These are phyloP conservation scores for Curvularia sp. DNA, from an alignment of 2,329 filamentous ascomycete genomes.

Conservation along the genomic window DNA sequence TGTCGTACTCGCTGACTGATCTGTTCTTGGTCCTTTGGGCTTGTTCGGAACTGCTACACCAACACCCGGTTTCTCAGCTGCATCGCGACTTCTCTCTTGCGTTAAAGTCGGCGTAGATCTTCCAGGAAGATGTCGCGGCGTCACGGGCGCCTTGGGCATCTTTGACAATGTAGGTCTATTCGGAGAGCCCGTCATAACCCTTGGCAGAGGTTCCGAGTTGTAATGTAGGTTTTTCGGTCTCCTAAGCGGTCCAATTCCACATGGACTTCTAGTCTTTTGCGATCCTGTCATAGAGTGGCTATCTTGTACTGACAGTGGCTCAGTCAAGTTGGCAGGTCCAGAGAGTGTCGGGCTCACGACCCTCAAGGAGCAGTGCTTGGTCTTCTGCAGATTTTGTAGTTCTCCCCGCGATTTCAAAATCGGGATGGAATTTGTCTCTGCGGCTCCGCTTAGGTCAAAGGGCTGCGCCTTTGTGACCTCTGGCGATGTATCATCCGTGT, in stretches of 20 bases:
- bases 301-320: constrained; percentile 8
- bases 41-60: not conserved
- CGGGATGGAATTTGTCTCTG: constrained; percentile 6
- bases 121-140: not conserved
- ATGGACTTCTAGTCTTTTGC: not conserved
- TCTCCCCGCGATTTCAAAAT: constrained; percentile 19
- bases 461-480: not conserved
- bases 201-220: constrained; percentile 4
- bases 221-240: constrained; percentile 4
- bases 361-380: constrained; percentile 19
- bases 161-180: not conserved
- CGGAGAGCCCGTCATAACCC: not conserved
- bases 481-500: not conserved
- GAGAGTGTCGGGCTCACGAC: constrained; percentile 8
- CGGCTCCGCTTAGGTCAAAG: not conserved
- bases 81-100: not conserved
- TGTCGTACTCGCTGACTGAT: not conserved
- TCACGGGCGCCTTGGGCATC: not conserved
- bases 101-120: not conserved
- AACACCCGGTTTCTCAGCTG: not conserved
- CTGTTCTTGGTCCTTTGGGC: not conserved
- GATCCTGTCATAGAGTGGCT: not conserved
- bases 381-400: constrained; percentile 12
- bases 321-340: constrained; percentile 12
- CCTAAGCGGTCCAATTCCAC: not conserved